Conservation (phyloP, 1,284 basidiomycete genomes). For the Fereydounia khargensis region DNA sequence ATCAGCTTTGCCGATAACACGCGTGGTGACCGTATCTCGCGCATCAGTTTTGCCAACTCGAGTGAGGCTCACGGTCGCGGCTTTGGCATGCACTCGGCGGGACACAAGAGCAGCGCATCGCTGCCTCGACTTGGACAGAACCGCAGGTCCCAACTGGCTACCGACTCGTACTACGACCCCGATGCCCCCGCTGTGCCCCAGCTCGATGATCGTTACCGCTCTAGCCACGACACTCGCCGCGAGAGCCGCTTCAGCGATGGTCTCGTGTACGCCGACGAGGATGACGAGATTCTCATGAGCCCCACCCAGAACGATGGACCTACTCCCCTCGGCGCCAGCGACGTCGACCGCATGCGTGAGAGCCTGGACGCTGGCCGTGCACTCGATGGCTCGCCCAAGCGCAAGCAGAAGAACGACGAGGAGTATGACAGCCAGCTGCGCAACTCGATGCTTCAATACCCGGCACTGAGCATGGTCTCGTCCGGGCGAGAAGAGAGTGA, state of each 20-base stretch:
- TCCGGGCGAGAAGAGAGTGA: conserved; percentile 29
- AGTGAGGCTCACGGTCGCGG: conserved; percentile 26
- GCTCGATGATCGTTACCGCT: conserved; percentile 20
- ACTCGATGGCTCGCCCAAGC: neutral
- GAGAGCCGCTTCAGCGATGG: conserved; percentile 23
- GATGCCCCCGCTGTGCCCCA: conserved; percentile 37
- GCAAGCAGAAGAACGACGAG: neutral
- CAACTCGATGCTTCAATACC: conserved; percentile 47
- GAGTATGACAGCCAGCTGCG: conserved; percentile 9
- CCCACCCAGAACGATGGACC: conserved; percentile 45
- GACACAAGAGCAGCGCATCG: conserved; percentile 11
- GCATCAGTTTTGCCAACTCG: conserved; percentile 45
- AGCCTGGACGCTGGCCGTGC: conserved; percentile 23
- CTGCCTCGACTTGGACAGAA: conserved; percentile 29
- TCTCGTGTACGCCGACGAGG: conserved; percentile 25
- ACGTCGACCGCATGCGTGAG: conserved; percentile 35
- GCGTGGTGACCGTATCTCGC: conserved; percentile 42
- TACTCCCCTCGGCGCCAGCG: conserved; percentile 18
- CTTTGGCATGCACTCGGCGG: neutral
- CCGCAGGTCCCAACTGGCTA: conserved; percentile 23
- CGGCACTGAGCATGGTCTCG: conserved; percentile 37
- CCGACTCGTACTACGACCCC: conserved; percentile 43
- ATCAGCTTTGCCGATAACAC: conserved; percentile 43
- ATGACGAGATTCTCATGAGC: conserved; percentile 41
- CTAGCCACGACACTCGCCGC: conserved; percentile 22